Evolutionary conservation across 2,329 filamentous ascomycete species (phyloP).

Genomic region (Alternaria triticina): DNA sequence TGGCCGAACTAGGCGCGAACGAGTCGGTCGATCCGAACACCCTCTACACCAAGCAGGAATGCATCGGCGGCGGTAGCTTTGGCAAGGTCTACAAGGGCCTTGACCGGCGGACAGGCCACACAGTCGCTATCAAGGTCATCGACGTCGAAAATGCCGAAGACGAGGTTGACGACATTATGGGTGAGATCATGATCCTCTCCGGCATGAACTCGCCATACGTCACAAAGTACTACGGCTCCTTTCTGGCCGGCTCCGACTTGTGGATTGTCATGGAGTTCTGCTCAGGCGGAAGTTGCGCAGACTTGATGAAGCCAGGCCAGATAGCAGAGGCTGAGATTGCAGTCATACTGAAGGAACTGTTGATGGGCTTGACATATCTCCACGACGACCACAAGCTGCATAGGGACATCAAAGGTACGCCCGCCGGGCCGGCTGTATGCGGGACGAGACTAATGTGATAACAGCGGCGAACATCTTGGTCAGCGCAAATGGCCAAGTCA

Average conservation of each 20-base stretch:
- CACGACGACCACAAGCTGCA: slow-evolving; percentile 96
- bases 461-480: slow-evolving; percentile 91
- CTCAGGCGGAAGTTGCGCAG: slow-evolving; percentile 92
- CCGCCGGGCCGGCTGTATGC: too few relatives aligned
- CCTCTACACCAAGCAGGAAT: slow-evolving; percentile 80
- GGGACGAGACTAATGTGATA: slow-evolving; percentile 11
- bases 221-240: slow-evolving; percentile 97
- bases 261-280: slow-evolving; percentile 99
- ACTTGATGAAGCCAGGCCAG: slow-evolving; percentile 90
- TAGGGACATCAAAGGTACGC: slow-evolving; percentile 87
- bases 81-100: slow-evolving; percentile 99
- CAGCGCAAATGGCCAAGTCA: slow-evolving; percentile 90
- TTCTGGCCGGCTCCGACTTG: slow-evolving; percentile 91
- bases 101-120: slow-evolving; percentile 89
- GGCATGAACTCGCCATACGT: slow-evolving; percentile 96
- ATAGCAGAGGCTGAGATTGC: slow-evolving; percentile 96
- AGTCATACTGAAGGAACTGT: slow-evolving; percentile 88
- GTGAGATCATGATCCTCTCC: slow-evolving; percentile 96
- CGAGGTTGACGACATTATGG: slow-evolving; percentile 98
- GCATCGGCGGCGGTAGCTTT: slow-evolving; percentile 91
- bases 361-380: slow-evolving; percentile 89
- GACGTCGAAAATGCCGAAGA: slow-evolving; percentile 99
- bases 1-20: slow-evolving; percentile 44
- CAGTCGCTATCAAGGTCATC: slow-evolving; percentile 97
- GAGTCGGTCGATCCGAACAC: slow-evolving; percentile 80